A percentile compares a stretch with the other conserved stretches of the same genome.
Evolutionary conservation across 352 stramenopile species (phyloP).

Genomic region (Phytophthora pinifolia): DNA sequence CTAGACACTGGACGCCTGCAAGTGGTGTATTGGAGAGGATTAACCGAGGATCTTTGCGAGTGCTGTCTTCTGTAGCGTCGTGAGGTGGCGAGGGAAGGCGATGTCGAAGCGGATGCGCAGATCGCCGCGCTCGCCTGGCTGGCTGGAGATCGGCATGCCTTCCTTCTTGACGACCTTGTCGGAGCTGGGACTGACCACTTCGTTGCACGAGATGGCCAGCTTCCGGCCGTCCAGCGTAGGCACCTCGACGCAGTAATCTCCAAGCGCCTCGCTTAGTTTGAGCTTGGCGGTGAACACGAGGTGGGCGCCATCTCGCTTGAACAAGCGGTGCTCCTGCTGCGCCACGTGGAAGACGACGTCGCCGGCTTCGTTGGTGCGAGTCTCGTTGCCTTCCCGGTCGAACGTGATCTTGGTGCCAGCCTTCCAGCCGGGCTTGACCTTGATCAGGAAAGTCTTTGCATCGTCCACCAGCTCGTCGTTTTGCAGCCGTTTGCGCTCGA

Average conservation of each 20-base stretch:
- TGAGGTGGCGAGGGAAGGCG: constrained; percentile 94
- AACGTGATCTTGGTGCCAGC: constrained; percentile 95
- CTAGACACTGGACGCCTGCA: background rate
- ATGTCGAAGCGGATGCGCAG: constrained; percentile 96
- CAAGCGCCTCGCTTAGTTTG: constrained; percentile 94
- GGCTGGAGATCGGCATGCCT: constrained; percentile 92
- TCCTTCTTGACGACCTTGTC: constrained; percentile 93
- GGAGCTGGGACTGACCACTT: constrained; percentile 90
- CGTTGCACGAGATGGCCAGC: constrained; percentile 92
- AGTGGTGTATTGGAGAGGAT: background rate
- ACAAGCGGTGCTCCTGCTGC: constrained; percentile 83
- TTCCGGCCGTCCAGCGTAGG: constrained; percentile 95
- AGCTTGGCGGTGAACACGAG: constrained; percentile 94
- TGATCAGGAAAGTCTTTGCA: constrained; percentile 85
- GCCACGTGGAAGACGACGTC: constrained; percentile 94
- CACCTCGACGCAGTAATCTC: constrained; percentile 94
- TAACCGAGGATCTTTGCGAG: constrained; percentile 79
- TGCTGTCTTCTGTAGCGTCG: constrained; percentile 90
- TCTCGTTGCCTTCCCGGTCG: constrained; percentile 90
- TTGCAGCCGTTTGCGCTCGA: constrained; percentile 82
- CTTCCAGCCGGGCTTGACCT: constrained; percentile 94
- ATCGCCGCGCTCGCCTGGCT: constrained; percentile 79
- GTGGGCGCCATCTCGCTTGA: constrained; percentile 91
- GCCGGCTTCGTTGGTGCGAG: constrained; percentile 91
- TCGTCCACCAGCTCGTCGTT: constrained; percentile 79